Percentiles rank a stretch among this genome's conserved stretches.
These are phyloP conservation scores for Detonula confervacea DNA, from an alignment of 352 stramenopile genomes.

Conservation along the genomic window DNA sequence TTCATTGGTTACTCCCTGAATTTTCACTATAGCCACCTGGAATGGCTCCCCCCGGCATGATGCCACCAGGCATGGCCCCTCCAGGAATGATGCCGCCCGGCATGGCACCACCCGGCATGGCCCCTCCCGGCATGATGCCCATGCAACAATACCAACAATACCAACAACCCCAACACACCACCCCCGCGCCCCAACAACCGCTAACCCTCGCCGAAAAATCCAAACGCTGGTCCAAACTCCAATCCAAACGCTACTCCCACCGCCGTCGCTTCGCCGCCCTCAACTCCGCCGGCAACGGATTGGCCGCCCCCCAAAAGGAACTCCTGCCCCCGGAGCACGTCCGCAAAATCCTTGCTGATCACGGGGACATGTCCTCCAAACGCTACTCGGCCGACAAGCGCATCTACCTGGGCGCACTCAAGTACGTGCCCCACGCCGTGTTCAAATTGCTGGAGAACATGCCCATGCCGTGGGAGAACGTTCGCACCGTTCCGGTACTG, in stretches of 20 bases:
- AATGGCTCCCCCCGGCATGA: constrained; percentile 23
- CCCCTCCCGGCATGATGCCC: constrained; percentile 47
- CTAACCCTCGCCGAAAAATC: constrained; percentile 80
- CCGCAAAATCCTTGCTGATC: constrained; percentile 99
- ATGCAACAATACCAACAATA: constrained; percentile 10
- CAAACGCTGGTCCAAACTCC: constrained; percentile 87
- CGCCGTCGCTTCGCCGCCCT: constrained; percentile 90
- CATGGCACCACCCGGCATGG: constrained; percentile 20
- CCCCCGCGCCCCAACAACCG: constrained; percentile 19
- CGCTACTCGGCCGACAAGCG: constrained; percentile 99
- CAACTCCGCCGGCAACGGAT: constrained; percentile 91
- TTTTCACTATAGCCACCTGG: constrained; percentile 36
- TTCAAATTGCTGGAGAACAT: constrained; percentile 99
- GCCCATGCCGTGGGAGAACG: constrained; percentile 99
- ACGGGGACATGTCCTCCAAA: constrained; percentile 99
- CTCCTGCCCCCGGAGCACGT: constrained; percentile 94
- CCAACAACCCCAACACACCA: constrained; percentile 35
- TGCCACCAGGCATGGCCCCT: not conserved
- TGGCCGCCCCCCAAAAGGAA: constrained; percentile 88
- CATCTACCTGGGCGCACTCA: constrained; percentile 98
- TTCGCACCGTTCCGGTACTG: constrained; percentile 98
- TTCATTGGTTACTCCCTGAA: not conserved
- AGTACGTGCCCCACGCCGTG: constrained; percentile 99
- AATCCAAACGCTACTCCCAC: constrained; percentile 93
- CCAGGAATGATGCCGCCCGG: constrained; percentile 32